Conservation (phyloP, 2,329 filamentous ascomycete species). For the Pestalotiopsis sp. region DNA sequence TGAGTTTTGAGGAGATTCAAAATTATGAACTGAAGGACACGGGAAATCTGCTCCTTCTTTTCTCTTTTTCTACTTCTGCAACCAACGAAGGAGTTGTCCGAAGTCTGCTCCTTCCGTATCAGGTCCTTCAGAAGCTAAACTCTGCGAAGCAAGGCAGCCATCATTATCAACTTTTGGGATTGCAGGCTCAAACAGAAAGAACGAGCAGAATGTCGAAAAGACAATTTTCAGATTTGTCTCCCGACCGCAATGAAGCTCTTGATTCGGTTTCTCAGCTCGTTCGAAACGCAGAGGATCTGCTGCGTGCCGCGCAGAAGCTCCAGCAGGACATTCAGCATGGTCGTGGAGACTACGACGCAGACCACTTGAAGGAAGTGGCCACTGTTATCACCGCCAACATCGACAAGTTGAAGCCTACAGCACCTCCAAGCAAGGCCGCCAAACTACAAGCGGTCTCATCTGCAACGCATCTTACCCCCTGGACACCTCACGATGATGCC, state of each 20-base stretch:
- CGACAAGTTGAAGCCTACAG: slow-evolving; percentile 19
- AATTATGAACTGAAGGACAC: too few relatives aligned
- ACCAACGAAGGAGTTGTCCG: too few relatives aligned
- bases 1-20: too few relatives aligned
- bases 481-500: slow-evolving; percentile 53
- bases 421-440: slow-evolving; percentile 22
- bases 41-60: too few relatives aligned
- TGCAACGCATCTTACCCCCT: slow-evolving; percentile 43
- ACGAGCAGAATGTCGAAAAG: slow-evolving; percentile 40
- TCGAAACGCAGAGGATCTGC: slow-evolving; percentile 39
- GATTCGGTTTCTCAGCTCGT: slow-evolving; percentile 31
- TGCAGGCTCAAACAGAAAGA: too few relatives aligned
- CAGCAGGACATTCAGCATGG: slow-evolving; percentile 30
- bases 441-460: slow-evolving; percentile 20
- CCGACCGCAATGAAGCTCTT: slow-evolving; percentile 20
- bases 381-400: slow-evolving; percentile 22
- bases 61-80: too few relatives aligned
- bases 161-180: background rate
- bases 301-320: slow-evolving; percentile 39
- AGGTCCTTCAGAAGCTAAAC: too few relatives aligned
- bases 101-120: too few relatives aligned
- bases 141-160: background rate
- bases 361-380: slow-evolving; percentile 21
- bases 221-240: slow-evolving; percentile 25
- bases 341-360: slow-evolving; percentile 16